Evolutionary conservation across 2,329 filamentous ascomycete genomes (phyloP).

Genomic region (Aspergillus carbonarius): DNA sequence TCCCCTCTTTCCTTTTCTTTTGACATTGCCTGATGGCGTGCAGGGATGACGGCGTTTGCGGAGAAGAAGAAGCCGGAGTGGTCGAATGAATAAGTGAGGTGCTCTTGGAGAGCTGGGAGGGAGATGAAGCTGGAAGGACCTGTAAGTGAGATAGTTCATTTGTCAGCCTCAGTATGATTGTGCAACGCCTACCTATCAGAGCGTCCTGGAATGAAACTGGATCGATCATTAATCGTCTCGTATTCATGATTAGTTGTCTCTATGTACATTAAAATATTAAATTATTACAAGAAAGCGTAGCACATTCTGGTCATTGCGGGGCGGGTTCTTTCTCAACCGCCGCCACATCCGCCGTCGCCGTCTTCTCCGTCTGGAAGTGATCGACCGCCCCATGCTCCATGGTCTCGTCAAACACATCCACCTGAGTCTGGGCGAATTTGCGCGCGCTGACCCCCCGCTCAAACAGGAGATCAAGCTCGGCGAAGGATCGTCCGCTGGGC

Average conservation of each 20-base stretch:
- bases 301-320: neutral
- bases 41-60: conserved; percentile 84
- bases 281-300: conserved; percentile 3
- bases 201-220: neutral
- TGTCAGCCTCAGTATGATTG: too few relatives aligned
- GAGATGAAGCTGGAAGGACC: neutral
- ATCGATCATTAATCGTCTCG: conserved; percentile 15
- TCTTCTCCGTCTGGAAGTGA: conserved; percentile 43
- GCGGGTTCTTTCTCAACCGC: conserved; percentile 51
- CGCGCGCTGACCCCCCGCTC: conserved; percentile 69
- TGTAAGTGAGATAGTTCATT: too few relatives aligned
- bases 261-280: conserved; percentile 20
- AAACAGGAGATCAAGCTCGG: conserved; percentile 82
- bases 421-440: conserved; percentile 63
- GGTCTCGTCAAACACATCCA: conserved; percentile 55
- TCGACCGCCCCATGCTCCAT: conserved; percentile 29
- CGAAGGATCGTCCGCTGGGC: conserved; percentile 75
- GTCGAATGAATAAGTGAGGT: conserved; percentile 67
- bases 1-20: neutral
- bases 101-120: neutral
- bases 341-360: conserved; percentile 53
- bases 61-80: conserved; percentile 93
- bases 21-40: conserved; percentile 12
- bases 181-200: neutral
- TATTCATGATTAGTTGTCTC: conserved; percentile 17